Evolutionary conservation across 2,329 filamentous ascomycete species (phyloP).

Genomic region (Xylaria sp.): DNA sequence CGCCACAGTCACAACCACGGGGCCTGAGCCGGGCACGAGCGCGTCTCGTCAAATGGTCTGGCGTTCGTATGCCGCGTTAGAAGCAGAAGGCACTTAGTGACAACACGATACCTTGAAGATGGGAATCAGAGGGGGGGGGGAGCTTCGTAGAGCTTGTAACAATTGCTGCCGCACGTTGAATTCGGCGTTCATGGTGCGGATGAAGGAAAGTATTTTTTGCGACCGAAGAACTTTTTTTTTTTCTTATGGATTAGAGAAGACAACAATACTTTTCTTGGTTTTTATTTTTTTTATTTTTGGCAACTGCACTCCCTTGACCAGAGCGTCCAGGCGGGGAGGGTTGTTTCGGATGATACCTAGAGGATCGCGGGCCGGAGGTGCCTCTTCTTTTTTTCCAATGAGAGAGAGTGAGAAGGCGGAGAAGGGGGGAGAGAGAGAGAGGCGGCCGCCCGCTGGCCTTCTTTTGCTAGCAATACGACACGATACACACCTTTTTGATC

Average conservation of each 20-base stretch:
- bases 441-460: background rate
- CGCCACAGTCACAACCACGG: conserved; percentile 4
- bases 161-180: background rate
- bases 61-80: no score
- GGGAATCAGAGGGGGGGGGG: background rate
- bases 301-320: no score
- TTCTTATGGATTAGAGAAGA: background rate
- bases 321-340: no score
- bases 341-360: no score
- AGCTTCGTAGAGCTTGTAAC: background rate
- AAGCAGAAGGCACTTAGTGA: no score
- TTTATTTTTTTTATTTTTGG: background rate
- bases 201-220: background rate
- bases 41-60: conserved; percentile 13
- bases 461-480: background rate
- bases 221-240: background rate
- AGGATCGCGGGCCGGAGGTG: no score
- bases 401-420: no score
- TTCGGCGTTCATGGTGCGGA: background rate
- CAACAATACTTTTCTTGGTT: background rate
- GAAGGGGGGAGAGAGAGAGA: no score
- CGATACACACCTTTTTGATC: background rate
- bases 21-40: conserved; percentile 2
- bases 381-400: no score
- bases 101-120: background rate